Conservation (phyloP, 1,139 yeast species). For the Candida tetrigidarum region DNA sequence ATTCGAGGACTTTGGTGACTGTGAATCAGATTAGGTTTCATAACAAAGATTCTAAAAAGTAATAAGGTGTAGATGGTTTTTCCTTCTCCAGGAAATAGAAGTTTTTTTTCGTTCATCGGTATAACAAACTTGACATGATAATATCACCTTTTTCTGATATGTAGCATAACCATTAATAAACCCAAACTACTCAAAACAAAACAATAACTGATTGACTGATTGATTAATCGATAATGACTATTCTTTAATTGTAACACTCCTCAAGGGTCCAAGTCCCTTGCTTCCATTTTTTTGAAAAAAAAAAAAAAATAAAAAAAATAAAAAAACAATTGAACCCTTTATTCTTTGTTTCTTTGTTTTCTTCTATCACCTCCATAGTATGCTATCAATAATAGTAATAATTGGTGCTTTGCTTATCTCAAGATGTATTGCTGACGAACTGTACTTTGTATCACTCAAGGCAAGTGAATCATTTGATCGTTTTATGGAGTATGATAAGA, state of each 20-base stretch:
- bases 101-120: too few species aligned
- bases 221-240: too few species aligned
- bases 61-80: too few species aligned
- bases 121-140: background rate
- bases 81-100: too few species aligned
- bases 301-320: background rate
- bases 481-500: slow-evolving; percentile 42
- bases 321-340: background rate
- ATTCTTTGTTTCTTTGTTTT: background rate
- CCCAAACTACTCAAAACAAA: background rate
- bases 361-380: background rate
- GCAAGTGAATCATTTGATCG: slow-evolving; percentile 37
- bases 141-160: background rate
- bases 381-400: slow-evolving; percentile 3
- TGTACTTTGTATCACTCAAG: slow-evolving; percentile 32
- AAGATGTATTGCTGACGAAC: slow-evolving; percentile 11
- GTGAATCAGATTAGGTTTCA: slow-evolving; percentile 3
- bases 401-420: background rate
- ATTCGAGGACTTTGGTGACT: background rate
- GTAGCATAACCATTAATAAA: slow-evolving; percentile 2
- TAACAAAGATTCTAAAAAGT: background rate
- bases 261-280: slow-evolving; percentile 1
- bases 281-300: background rate
- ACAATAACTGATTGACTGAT: too few species aligned
- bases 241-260: too few species aligned